Base-by-base conservation (phyloP, 176 grass and related monocot species). In the Oryza meyeriana region DNA sequence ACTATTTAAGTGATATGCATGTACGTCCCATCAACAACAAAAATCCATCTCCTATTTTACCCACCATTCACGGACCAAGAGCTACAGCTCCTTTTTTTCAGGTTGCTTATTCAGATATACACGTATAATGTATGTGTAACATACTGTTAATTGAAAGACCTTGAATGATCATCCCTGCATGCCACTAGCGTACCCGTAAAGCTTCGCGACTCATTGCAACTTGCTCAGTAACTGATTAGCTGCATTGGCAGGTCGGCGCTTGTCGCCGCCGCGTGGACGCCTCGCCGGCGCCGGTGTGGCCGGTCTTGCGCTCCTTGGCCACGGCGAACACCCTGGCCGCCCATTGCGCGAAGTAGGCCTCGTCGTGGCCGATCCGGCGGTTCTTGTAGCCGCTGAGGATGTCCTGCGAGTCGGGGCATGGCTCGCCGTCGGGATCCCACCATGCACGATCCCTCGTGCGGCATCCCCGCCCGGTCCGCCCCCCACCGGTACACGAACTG, bases 401-500 rank as follows among this genome's bases (percentile, higher is more conserved):
- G 25, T 90, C 85, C 1, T 10, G 64, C 1, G 27, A 22, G 22
- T 38, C 44, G 0, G 59, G 27, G 55, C 94, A 94, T 0, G 83
- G 66, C 33, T 89, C 85, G n/a, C 82, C 85, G 4, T 84, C 9
- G 0, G 87, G 42, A 18, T 97, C 91, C 71, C 87, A 75, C 91
- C 94, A 97, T 2, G 87, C 94, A 97, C 3, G 87, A 81, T 22
- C 91, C 94, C 52, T 88, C 71, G 75, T 97, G 91, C 24, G n/a
- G 80, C 91, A 97, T 92, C 18, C 91, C 89, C 0, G 87, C 58
- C 26, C 87, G 16, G 8, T 66, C 64, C 9, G 91, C 85, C 12
- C 94, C 69, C 94, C 89, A 94, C 35, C 78, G 77, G 89, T 34
- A 94, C 61, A 97, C 91, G n/a, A 82, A 92, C 75, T 92, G 89